Evolutionary conservation across 352 stramenopile genomes (phyloP).

Genomic region (Plasmopara viticola): DNA sequence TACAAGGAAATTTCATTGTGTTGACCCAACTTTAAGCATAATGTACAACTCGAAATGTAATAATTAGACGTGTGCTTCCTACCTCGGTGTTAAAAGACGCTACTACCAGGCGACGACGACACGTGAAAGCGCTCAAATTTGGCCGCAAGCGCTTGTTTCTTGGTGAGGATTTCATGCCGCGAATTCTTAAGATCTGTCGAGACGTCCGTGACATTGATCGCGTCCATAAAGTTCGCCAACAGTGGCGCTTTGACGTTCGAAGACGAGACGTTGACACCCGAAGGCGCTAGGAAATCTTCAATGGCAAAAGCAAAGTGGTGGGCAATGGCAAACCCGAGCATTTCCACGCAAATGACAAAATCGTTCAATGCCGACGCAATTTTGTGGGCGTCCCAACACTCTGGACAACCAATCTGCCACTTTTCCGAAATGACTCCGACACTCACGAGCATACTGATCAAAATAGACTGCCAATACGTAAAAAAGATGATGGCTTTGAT

Average conservation of each 20-base stretch:
- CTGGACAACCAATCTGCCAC: constrained; percentile 77
- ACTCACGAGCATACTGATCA: constrained; percentile 87
- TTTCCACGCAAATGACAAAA: constrained; percentile 94
- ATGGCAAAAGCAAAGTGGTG: constrained; percentile 92
- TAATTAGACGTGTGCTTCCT: constrained; percentile 31
- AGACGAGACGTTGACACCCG: constrained; percentile 37
- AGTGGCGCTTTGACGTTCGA: constrained; percentile 82
- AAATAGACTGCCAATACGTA: constrained; percentile 91
- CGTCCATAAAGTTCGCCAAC: constrained; percentile 85
- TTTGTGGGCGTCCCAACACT: constrained; percentile 80
- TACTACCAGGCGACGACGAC: constrained; percentile 42
- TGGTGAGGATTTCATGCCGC: constrained; percentile 81
- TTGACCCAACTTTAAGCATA: background rate
- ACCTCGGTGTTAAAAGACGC: constrained; percentile 48
- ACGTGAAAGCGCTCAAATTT: constrained; percentile 72
- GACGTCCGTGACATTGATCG: constrained; percentile 87
- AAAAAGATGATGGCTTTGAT: constrained; percentile 96
- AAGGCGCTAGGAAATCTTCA: constrained; percentile 75
- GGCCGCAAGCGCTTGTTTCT: constrained; percentile 81
- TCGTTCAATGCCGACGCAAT: constrained; percentile 89
- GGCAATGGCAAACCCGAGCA: constrained; percentile 89
- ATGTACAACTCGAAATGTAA: constrained; percentile 26
- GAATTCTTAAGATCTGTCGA: constrained; percentile 82
- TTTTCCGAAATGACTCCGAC: constrained; percentile 81
- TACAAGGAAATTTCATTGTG: too few species aligned